Evolutionary conservation across 176 grass and related monocot species (phyloP).

Genomic region (Urochloa ruziziensis): DNA sequence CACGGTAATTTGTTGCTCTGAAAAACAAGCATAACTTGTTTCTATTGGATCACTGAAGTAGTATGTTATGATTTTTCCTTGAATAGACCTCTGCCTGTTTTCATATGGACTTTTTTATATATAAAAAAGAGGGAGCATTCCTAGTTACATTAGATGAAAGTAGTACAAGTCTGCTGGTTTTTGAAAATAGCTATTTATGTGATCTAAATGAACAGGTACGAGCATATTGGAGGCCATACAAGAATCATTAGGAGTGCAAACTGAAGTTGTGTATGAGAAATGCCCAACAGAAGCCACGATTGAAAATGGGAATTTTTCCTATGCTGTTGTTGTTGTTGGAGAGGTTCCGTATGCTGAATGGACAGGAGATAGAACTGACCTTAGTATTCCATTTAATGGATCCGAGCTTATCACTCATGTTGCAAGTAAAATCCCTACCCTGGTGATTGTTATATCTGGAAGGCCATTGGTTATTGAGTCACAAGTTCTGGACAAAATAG

Average conservation of each 20-base stretch:
- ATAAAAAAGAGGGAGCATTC: background rate
- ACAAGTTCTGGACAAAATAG: conserved; percentile 53
- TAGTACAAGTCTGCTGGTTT: background rate
- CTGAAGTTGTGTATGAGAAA: conserved; percentile 66
- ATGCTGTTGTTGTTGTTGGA: conserved; percentile 71
- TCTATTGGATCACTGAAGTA: background rate
- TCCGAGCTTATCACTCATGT: conserved; percentile 46
- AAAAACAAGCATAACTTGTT: conserved; percentile 8
- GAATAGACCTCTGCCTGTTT: background rate
- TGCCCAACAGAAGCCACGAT: conserved; percentile 54
- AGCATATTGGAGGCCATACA: conserved; percentile 78
- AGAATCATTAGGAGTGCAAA: conserved; percentile 50
- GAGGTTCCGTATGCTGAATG: conserved; percentile 76
- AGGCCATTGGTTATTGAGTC: conserved; percentile 73
- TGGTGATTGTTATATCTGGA: conserved; percentile 72
- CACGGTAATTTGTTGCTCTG: background rate
- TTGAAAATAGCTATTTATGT: background rate
- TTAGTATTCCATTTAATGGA: conserved; percentile 65
- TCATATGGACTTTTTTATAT: background rate
- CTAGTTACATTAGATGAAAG: conserved; percentile 10
- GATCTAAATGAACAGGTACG: conserved; percentile 53
- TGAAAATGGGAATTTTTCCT: conserved; percentile 52
- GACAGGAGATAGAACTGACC: conserved; percentile 66
- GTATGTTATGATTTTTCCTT: background rate
- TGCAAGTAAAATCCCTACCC: conserved; percentile 51